Evolutionary conservation across 495 filamentous ascomycete species (phyloP).

Genomic region (Amniculicola lignicola): DNA sequence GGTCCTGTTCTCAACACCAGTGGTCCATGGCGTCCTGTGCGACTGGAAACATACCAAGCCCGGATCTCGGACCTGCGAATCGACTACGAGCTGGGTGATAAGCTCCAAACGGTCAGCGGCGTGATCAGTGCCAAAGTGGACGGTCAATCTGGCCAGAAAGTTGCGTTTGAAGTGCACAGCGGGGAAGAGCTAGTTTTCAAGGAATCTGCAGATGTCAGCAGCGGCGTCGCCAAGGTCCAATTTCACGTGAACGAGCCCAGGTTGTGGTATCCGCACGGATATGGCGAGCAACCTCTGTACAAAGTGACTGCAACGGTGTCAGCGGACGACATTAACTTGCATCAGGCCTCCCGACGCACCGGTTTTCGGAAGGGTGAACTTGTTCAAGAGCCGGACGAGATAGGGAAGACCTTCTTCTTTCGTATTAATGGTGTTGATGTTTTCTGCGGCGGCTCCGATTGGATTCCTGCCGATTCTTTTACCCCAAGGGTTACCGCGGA

Average conservation of each 20-base stretch:
- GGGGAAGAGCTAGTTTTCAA: slow-evolving; percentile 33
- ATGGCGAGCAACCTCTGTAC: slow-evolving; percentile 42
- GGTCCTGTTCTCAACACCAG: slow-evolving; percentile 42
- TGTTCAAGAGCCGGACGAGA: slow-evolving; percentile 39
- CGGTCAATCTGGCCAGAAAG: slow-evolving; percentile 27
- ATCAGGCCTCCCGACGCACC: slow-evolving; percentile 35
- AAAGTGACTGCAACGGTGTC: slow-evolving; percentile 34
- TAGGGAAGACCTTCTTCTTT: slow-evolving; percentile 44
- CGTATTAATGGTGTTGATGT: slow-evolving; percentile 42
- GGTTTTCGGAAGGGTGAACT: slow-evolving; percentile 42
- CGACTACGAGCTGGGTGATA: slow-evolving; percentile 36
- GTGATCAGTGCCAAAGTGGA: slow-evolving; percentile 36
- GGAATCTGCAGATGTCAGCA: slow-evolving; percentile 29
- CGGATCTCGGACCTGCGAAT: slow-evolving; percentile 37
- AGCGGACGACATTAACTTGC: slow-evolving; percentile 32
- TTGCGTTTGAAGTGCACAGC: slow-evolving; percentile 33
- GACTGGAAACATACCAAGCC: slow-evolving; percentile 39
- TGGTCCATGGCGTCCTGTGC: slow-evolving; percentile 41
- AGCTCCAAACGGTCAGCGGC: slow-evolving; percentile 35
- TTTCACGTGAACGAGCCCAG: slow-evolving; percentile 37
- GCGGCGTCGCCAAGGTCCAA: slow-evolving; percentile 36
- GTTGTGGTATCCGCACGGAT: slow-evolving; percentile 44
- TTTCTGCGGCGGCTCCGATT: slow-evolving; percentile 44
- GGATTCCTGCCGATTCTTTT: slow-evolving; percentile 45
- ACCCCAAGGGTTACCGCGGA: slow-evolving; percentile 38